A percentile compares a stretch with the other conserved stretches of the same genome.
Conservation (phyloP, 176 grass and related monocot species). For the Chrysopogon serrulatus region DNA sequence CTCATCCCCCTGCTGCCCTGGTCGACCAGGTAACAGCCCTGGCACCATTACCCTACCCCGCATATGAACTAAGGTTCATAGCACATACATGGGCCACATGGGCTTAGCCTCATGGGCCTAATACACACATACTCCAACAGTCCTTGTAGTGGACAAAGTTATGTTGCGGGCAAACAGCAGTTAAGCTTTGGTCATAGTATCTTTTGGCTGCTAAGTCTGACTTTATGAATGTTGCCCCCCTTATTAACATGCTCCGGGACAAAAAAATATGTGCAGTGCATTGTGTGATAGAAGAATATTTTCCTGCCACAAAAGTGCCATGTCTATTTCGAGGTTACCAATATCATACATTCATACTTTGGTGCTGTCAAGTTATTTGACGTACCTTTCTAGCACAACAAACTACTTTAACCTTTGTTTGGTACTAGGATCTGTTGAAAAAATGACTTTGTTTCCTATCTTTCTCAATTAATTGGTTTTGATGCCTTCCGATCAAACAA, state of each 20-base stretch:
- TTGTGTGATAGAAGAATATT: conserved; percentile 1
- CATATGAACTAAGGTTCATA: too few relatives aligned
- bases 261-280: not conserved
- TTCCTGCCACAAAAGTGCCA: not conserved
- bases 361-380: conserved; percentile 2
- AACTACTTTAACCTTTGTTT: not conserved
- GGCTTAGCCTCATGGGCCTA: too few relatives aligned
- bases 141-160: not conserved
- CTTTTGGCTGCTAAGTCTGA: not conserved
- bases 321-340: not conserved
- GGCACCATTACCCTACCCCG: too few relatives aligned
- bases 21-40: too few relatives aligned
- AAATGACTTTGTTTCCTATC: not conserved
- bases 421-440: not conserved
- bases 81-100: too few relatives aligned
- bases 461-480: not conserved
- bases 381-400: not conserved
- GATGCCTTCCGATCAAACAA: not conserved
- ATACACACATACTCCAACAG: too few relatives aligned
- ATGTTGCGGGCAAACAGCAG: not conserved
- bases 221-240: not conserved
- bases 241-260: not conserved
- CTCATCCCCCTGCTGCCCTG: too few relatives aligned
- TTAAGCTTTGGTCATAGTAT: not conserved
- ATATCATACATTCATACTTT: not conserved